These are phyloP conservation scores for Ploettnerulaceae sp. DNA, from an alignment of 2,329 filamentous ascomycete genomes.

Conservation along the genomic window DNA sequence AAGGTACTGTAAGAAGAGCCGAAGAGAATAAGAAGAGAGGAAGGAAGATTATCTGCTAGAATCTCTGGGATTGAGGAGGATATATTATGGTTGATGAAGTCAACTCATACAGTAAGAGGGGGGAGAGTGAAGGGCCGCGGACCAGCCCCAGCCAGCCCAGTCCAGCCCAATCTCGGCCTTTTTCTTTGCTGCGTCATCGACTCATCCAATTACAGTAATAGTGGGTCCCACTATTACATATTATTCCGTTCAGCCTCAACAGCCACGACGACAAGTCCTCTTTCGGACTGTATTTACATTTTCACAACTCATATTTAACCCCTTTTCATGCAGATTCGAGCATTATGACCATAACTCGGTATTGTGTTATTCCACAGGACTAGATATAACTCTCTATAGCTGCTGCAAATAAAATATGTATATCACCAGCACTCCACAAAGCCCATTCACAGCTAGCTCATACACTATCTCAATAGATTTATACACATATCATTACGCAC, in stretches of 20 bases:
- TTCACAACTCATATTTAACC: neutral
- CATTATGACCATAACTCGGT: too few species aligned
- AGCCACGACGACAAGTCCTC: neutral
- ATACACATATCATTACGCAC: too few species aligned
- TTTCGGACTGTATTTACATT: neutral
- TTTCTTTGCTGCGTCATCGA: constrained; percentile 3
- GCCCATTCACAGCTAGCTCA: too few species aligned
- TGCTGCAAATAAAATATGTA: too few species aligned
- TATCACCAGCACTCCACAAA: too few species aligned
- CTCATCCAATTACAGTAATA: too few species aligned
- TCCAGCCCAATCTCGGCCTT: constrained; percentile 4
- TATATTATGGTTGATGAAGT: neutral
- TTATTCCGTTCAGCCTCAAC: neutral
- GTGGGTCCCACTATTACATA: too few species aligned
- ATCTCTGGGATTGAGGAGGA: neutral
- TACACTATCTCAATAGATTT: too few species aligned
- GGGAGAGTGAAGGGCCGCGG: too few species aligned
- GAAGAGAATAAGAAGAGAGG: neutral
- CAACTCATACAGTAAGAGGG: constrained; percentile 1
- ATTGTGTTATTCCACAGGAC: too few species aligned
- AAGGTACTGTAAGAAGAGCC: neutral
- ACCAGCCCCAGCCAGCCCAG: too few species aligned
- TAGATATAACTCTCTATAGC: too few species aligned
- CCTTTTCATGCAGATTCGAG: neutral
- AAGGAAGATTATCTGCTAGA: neutral